Conservation (phyloP, 345 rosid species). For the Durio zibethinus region DNA sequence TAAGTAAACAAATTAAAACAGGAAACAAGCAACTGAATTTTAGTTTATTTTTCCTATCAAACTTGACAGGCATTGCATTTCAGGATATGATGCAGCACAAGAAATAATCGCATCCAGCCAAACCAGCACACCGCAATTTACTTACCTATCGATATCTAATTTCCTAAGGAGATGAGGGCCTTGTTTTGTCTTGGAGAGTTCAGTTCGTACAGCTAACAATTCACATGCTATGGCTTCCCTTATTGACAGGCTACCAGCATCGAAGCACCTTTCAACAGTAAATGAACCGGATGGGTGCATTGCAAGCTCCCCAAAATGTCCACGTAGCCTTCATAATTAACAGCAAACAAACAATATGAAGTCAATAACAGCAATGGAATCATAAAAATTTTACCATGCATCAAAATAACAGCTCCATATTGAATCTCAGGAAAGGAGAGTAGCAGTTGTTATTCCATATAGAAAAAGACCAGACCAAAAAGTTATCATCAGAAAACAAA, state of each 20-base stretch:
- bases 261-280: conserved; percentile 79
- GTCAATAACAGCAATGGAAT: neutral
- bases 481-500: neutral
- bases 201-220: conserved; percentile 52
- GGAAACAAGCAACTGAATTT: conserved; percentile 12
- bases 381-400: neutral
- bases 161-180: conserved; percentile 78
- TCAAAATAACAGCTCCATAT: neutral
- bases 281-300: conserved; percentile 73
- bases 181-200: conserved; percentile 71
- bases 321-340: conserved; percentile 53
- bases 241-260: conserved; percentile 59
- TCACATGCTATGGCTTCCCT: conserved; percentile 76
- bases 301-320: conserved; percentile 80
- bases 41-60: conserved; percentile 6
- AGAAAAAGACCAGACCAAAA: neutral
- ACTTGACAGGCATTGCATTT: neutral
- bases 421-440: neutral
- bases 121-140: conserved; percentile 8
- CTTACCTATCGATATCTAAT: conserved; percentile 79
- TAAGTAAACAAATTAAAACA: neutral
- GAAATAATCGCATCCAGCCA: neutral
- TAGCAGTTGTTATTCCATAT: neutral
- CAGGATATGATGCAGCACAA: neutral
- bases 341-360: neutral